A percentile compares a stretch with the other conserved stretches of the same genome.
Conservation (phyloP, 768 basidiomycete species). For the Phlebiopsis flavidoalba region DNA sequence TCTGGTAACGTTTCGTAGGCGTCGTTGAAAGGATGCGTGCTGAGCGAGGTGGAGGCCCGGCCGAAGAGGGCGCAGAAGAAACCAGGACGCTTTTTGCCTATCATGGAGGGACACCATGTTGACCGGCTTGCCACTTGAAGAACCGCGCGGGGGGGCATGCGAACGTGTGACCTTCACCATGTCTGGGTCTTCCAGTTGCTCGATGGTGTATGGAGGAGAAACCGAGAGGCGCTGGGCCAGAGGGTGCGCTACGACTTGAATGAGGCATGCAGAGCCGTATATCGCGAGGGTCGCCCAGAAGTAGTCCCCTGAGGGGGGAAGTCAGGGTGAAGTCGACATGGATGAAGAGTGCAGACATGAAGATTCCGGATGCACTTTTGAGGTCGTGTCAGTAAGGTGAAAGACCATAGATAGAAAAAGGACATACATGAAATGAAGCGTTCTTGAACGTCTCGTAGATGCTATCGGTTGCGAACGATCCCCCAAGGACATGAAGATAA, state of each 20-base stretch:
- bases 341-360: conserved; percentile 29
- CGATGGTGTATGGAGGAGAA: conserved; percentile 22
- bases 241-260: conserved; percentile 24
- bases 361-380: conserved; percentile 27
- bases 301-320: conserved; percentile 31
- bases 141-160: conserved; percentile 19
- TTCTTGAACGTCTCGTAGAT: conserved; percentile 32
- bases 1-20: conserved; percentile 21
- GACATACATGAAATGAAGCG: conserved; percentile 23
- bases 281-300: conserved; percentile 28
- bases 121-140: conserved; percentile 30
- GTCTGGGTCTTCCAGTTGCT: conserved; percentile 20
- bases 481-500: conserved; percentile 29
- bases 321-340: conserved; percentile 27
- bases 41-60: conserved; percentile 19
- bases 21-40: conserved; percentile 32
- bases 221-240: conserved; percentile 16
- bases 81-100: too few species aligned
- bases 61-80: conserved; percentile 21
- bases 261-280: conserved; percentile 24
- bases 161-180: conserved; percentile 17
- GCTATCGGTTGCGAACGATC: conserved; percentile 25
- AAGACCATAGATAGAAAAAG: too few species aligned
- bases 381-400: too few species aligned
- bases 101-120: too few species aligned